Evolutionary conservation across 2,329 filamentous ascomycete genomes (phyloP).

Genomic region (Cryphonectria radicalis): DNA sequence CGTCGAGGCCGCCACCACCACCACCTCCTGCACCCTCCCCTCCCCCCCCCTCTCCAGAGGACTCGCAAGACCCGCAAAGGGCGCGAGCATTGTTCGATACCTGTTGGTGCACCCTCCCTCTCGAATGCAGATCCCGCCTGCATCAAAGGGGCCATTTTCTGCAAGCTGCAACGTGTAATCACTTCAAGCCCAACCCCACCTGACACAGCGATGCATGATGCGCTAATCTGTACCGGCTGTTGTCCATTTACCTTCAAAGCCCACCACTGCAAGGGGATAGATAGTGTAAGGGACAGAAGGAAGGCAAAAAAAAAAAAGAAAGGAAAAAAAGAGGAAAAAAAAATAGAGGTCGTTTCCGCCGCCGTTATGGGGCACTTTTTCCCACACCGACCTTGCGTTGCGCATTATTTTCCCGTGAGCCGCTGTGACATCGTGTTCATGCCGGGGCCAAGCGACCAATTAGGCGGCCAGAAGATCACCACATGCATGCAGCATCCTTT

Average conservation of each 20-base stretch:
- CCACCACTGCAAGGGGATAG: conserved; percentile 32
- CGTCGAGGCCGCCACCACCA: background rate
- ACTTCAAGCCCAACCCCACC: background rate
- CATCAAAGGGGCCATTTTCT: background rate
- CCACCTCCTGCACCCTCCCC: background rate
- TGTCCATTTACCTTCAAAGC: background rate
- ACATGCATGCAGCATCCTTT: conserved; percentile 8
- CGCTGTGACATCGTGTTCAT: conserved; percentile 14
- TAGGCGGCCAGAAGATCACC: conserved; percentile 11
- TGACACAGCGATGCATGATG: background rate
- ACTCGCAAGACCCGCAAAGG: background rate
- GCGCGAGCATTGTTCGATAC: background rate
- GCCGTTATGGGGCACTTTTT: too few relatives aligned
- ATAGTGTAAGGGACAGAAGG: conserved; percentile 14
- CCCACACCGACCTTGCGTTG: conserved; percentile 3
- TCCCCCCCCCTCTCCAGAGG: background rate
- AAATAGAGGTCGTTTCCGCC: too few relatives aligned
- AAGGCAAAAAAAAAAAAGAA: too few relatives aligned
- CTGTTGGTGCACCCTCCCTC: background rate
- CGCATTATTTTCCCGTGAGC: conserved; percentile 1
- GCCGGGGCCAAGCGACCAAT: conserved; percentile 8
- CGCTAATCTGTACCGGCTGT: conserved; percentile 8
- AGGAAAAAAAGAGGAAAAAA: too few relatives aligned
- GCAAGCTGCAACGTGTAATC: conserved; percentile 6
- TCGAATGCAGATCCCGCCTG: background rate